A percentile compares a stretch with the other conserved stretches of the same genome.
Evolutionary conservation across 176 grass and related monocot genomes (phyloP).

Genomic region (Triticum dicoccoides): DNA sequence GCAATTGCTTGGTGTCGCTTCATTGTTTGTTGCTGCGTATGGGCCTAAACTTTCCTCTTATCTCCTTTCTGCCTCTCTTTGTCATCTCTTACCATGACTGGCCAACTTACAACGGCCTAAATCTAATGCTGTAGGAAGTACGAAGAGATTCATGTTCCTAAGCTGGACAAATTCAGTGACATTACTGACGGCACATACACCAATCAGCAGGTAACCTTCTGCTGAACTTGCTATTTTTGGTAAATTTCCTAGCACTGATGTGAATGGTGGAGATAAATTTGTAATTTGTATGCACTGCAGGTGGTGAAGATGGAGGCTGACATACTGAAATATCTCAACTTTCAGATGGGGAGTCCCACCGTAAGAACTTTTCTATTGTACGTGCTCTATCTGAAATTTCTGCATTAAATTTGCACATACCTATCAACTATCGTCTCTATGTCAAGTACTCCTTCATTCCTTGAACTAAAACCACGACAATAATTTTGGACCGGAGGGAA

Average conservation of each 20-base stretch:
- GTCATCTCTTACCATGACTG: background rate
- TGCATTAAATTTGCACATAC: background rate
- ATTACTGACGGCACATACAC: slow-evolving; percentile 51
- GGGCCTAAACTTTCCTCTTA: slow-evolving; percentile 8
- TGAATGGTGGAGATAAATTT: background rate
- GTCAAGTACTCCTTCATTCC: background rate
- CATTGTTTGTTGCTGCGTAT: slow-evolving; percentile 55
- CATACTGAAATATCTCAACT: slow-evolving; percentile 45
- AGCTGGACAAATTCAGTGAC: slow-evolving; percentile 23
- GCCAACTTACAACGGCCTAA: background rate
- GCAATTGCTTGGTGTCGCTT: slow-evolving; percentile 49
- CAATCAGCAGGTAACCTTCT: slow-evolving; percentile 36
- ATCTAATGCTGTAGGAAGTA: slow-evolving; percentile 51
- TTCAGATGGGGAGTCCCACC: slow-evolving; percentile 50
- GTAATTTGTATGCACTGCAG: slow-evolving; percentile 30
- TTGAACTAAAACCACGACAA: too few species aligned
- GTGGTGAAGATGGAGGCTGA: slow-evolving; percentile 62
- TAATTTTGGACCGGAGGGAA: too few species aligned
- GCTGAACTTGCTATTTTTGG: slow-evolving; percentile 9
- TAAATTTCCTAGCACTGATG: background rate
- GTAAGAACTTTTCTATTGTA: slow-evolving; percentile 52
- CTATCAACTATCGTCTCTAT: background rate
- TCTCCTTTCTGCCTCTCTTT: background rate
- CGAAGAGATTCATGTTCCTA: slow-evolving; percentile 40
- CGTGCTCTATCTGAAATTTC: background rate